Percentiles rank a stretch among this genome's conserved stretches.
phyloP scores from a whole-genome alignment of 139 green algal genomes.

The Tetraselmis striata region DNA sequence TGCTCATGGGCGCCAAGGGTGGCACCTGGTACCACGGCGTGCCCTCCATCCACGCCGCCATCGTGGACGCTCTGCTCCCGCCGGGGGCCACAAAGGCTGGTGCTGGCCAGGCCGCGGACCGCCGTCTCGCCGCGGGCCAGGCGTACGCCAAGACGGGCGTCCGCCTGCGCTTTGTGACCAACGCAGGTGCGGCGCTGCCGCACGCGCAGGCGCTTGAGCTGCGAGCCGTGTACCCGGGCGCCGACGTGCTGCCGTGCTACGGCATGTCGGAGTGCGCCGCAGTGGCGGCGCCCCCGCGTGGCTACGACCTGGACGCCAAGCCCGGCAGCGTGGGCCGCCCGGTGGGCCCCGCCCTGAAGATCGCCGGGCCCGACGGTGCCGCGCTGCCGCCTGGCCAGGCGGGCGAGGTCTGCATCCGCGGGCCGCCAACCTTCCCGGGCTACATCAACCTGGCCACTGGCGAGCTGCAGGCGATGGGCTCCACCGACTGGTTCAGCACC shows the following conservation, averaged over 20 bases:
- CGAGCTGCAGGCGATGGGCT: conserved; percentile 61
- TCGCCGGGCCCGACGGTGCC: conserved; percentile 26
- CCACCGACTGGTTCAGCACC: conserved; percentile 63
- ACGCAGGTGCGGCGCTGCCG: conserved; percentile 12
- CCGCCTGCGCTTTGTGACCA: conserved; percentile 8
- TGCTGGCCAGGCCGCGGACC: too few species aligned
- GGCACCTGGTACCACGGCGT: conserved; percentile 87
- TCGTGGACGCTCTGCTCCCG: background rate
- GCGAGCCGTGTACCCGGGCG: conserved; percentile 2
- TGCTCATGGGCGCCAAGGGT: conserved; percentile 34
- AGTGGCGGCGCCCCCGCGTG: conserved; percentile 12
- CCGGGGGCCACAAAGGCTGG: background rate
- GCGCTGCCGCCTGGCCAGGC: conserved; percentile 21
- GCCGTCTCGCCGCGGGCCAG: background rate
- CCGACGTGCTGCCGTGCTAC: conserved; percentile 21
- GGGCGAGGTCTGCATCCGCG: conserved; percentile 58
- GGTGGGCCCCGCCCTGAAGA: conserved; percentile 23
- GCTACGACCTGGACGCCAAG: conserved; percentile 24
- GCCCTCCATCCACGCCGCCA: conserved; percentile 69
- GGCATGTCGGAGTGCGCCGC: conserved; percentile 32
- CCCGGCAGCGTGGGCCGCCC: conserved; percentile 32
- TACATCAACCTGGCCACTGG: conserved; percentile 73
- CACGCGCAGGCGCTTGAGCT: conserved; percentile 7
- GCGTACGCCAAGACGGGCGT: conserved; percentile 1
- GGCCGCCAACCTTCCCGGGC: conserved; percentile 71